Base-by-base conservation (phyloP, 106 monocot genomes). In the Dendrobium nobile region DNA sequence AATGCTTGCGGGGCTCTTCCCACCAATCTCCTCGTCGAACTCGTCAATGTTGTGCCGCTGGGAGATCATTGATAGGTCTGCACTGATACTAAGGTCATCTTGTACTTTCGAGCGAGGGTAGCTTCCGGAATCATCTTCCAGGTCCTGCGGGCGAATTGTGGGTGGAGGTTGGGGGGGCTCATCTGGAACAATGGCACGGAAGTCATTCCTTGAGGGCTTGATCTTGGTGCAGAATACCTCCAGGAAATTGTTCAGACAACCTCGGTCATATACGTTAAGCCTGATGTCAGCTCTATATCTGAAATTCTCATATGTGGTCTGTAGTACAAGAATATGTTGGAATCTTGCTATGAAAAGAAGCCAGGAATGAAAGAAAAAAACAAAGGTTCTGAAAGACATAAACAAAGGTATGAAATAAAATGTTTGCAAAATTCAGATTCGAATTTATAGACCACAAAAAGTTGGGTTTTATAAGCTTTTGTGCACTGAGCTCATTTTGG, bases 271-370 rank as follows among this genome's bases (percentile, higher is more conserved):
- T 24, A 87, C 80, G 41, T 89, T 99, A 37, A 79, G 75, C 67
- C 92, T 85, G 85, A 72, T 88, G 83, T 95, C 95, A 8, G 87
- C 56, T 85, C 92, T 89, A 77, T 95, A 95, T 33, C 95, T 84
- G 85, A 95, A 95, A 73, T 99, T 99, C 79, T 99, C 98, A 54
- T 99, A 93, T 2, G 98, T 99, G 4, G 98, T 99, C 98, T 99
- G 86, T 33, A 81, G 76, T 27, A 83, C 9, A 74, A 58, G 15
- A 78, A 28, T 20, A 48, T 24, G 45, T 51, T 76, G 26, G 22
- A 16, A 75, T 19, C 64, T 65, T 22, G 24, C 24, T 65, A 65
- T 24, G 9, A 65, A 65, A 65, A 24, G 64, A 61, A 20, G 20
- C 64, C 26, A 26, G 64, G 15, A 61, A 51, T 65, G 64, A 26